Percentiles rank a stretch among this genome's conserved stretches.
These are phyloP conservation scores for Apiospora aurea DNA, from an alignment of 2,329 filamentous ascomycete species.

Conservation along the genomic window DNA sequence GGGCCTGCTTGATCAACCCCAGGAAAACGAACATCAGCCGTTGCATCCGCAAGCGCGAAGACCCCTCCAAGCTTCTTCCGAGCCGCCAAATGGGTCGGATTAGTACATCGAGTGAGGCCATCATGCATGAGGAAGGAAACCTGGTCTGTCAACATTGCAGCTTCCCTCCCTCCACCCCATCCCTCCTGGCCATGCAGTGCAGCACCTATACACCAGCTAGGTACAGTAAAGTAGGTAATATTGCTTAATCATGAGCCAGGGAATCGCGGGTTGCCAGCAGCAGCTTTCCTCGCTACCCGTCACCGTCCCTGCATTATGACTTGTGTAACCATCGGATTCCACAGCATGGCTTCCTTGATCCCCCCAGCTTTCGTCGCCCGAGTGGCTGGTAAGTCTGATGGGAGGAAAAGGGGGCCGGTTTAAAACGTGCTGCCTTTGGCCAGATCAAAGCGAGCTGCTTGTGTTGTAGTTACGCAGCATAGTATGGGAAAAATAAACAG, in stretches of 20 bases:
- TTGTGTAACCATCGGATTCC: not conserved
- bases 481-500: not conserved
- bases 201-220: not conserved
- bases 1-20: slow-evolving; percentile 30
- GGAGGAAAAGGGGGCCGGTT: not conserved
- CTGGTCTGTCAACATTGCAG: slow-evolving; percentile 10
- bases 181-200: not conserved
- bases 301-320: slow-evolving; percentile 16
- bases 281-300: not conserved
- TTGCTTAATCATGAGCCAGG: not conserved
- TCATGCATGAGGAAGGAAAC: slow-evolving; percentile 7
- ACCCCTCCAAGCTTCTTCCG: slow-evolving; percentile 18
- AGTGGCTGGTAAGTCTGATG: not conserved
- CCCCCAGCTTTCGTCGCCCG: not conserved
- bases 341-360: not conserved
- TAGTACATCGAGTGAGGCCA: slow-evolving; percentile 11
- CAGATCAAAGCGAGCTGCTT: slow-evolving; percentile 14
- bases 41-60: slow-evolving; percentile 38
- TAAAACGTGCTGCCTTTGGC: slow-evolving; percentile 16
- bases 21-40: slow-evolving; percentile 27
- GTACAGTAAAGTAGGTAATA: not conserved
- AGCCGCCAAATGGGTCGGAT: slow-evolving; percentile 11
- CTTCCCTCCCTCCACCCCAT: not conserved
- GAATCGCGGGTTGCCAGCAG: not conserved
- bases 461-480: not conserved